Evolutionary conservation across 805 yeast genomes (phyloP).

Genomic region (Candida pseudoglaebosa): DNA sequence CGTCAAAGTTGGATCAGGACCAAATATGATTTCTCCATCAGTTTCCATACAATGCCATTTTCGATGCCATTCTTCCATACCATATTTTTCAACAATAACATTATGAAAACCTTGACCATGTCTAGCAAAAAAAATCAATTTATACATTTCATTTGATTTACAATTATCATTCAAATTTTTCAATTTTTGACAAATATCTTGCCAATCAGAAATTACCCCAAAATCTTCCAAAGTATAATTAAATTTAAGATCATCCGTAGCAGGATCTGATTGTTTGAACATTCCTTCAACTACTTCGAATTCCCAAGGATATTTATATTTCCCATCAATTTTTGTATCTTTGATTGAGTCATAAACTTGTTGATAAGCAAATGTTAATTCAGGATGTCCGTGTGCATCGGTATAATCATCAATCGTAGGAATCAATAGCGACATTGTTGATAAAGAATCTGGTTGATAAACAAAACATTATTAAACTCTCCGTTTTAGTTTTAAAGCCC

Average conservation of each 20-base stretch:
- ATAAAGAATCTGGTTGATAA: too few relatives aligned
- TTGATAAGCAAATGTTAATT: constrained; percentile 13
- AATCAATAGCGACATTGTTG: constrained; percentile 25
- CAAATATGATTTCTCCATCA: constrained; percentile 54
- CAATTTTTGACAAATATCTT: constrained; percentile 27
- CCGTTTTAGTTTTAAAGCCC: too few relatives aligned
- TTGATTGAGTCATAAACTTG: constrained; percentile 9
- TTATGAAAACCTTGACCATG: constrained; percentile 74
- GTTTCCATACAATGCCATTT: constrained; percentile 51
- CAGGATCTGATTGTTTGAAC: constrained; percentile 44
- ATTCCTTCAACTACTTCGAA: constrained; percentile 49
- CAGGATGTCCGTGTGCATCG: constrained; percentile 29
- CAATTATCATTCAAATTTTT: constrained; percentile 32
- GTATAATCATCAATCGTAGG: constrained; percentile 27
- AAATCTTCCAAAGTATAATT: constrained; percentile 40
- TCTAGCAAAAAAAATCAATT: constrained; percentile 52
- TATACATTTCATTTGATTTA: constrained; percentile 37
- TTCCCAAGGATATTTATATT: constrained; percentile 36
- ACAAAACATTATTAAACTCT: too few relatives aligned
- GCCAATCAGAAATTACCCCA: constrained; percentile 45
- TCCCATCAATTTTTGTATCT: constrained; percentile 18
- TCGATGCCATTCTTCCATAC: constrained; percentile 52
- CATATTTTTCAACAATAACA: constrained; percentile 50
- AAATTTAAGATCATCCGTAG: constrained; percentile 46
- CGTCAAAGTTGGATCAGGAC: constrained; percentile 60